Conservation (phyloP, 176 grass and related monocot genomes). For the Avena insularis region DNA sequence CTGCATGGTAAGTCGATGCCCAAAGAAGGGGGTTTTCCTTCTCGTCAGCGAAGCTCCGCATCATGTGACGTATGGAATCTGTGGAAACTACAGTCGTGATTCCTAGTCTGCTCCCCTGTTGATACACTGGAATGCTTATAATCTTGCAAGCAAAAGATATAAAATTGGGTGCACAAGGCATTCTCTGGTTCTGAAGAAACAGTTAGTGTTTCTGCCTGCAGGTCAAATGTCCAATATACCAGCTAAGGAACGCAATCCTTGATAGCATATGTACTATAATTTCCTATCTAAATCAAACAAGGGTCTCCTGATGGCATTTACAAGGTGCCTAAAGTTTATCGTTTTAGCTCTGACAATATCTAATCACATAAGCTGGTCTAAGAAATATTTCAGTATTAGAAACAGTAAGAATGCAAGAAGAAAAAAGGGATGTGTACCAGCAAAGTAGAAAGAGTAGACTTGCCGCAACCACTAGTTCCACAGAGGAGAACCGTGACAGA, state of each 20-base stretch:
- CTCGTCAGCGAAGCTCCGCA: slow-evolving; percentile 91
- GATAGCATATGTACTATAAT: not conserved
- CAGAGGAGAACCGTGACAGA: slow-evolving; percentile 92
- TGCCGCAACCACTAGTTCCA: slow-evolving; percentile 94
- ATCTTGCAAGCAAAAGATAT: not conserved
- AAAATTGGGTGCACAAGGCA: not conserved
- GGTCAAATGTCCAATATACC: not conserved
- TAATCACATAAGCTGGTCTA: not conserved
- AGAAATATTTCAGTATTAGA: not conserved
- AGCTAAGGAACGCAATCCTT: not conserved
- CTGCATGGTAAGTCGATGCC: slow-evolving; percentile 96
- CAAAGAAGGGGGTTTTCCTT: slow-evolving; percentile 94
- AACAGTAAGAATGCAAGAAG: not conserved
- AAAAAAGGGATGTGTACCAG: slow-evolving; percentile 57
- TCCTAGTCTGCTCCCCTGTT: slow-evolving; percentile 87
- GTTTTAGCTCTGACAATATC: slow-evolving; percentile 10
- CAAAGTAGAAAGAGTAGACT: slow-evolving; percentile 91
- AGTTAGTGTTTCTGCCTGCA: not conserved
- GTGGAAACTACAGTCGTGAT: slow-evolving; percentile 93
- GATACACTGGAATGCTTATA: slow-evolving; percentile 28
- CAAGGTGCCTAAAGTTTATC: not conserved
- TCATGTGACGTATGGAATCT: slow-evolving; percentile 97
- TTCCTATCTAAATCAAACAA: not conserved
- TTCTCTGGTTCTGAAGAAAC: slow-evolving; percentile 7
- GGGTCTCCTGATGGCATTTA: not conserved